These are phyloP conservation scores for Chalciporus chontae DNA, from an alignment of 768 basidiomycete genomes.

Conservation along the genomic window DNA sequence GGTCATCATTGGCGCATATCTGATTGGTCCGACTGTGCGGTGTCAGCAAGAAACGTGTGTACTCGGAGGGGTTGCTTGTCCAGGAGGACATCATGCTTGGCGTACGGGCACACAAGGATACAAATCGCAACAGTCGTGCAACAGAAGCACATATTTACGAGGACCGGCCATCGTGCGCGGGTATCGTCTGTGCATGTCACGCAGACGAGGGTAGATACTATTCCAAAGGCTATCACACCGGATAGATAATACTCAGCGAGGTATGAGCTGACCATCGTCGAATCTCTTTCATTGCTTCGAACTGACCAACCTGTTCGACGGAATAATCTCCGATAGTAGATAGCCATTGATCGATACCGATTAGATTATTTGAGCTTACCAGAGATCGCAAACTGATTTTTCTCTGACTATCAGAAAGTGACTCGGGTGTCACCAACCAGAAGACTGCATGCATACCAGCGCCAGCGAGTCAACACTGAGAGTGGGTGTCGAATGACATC, in stretches of 20 bases:
- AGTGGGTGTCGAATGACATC: slow-evolving; percentile 42
- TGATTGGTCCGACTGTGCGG: slow-evolving; percentile 71
- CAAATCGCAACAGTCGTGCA: too few species aligned
- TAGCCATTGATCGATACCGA: slow-evolving; percentile 76
- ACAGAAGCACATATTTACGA: too few species aligned
- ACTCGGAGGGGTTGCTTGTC: slow-evolving; percentile 51
- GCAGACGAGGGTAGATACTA: slow-evolving; percentile 58
- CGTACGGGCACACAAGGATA: too few species aligned
- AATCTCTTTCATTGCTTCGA: not conserved
- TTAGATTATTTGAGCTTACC: slow-evolving; percentile 69
- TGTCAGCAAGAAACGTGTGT: not conserved
- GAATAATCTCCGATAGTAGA: slow-evolving; percentile 59
- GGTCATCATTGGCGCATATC: slow-evolving; percentile 65
- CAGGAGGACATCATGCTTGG: too few species aligned
- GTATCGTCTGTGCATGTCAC: slow-evolving; percentile 63
- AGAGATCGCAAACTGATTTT: slow-evolving; percentile 59
- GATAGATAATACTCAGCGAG: slow-evolving; percentile 54
- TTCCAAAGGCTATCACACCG: slow-evolving; percentile 62
- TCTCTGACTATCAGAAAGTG: too few species aligned
- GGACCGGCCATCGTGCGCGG: slow-evolving; percentile 56
- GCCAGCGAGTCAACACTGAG: too few species aligned
- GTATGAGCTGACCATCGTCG: not conserved
- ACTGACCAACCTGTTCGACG: slow-evolving; percentile 56
- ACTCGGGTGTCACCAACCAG: too few species aligned
- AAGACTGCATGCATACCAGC: too few species aligned